Evolutionary conservation across 1,284 basidiomycete genomes (phyloP).

Genomic region (Leucoagaricus sp.): DNA sequence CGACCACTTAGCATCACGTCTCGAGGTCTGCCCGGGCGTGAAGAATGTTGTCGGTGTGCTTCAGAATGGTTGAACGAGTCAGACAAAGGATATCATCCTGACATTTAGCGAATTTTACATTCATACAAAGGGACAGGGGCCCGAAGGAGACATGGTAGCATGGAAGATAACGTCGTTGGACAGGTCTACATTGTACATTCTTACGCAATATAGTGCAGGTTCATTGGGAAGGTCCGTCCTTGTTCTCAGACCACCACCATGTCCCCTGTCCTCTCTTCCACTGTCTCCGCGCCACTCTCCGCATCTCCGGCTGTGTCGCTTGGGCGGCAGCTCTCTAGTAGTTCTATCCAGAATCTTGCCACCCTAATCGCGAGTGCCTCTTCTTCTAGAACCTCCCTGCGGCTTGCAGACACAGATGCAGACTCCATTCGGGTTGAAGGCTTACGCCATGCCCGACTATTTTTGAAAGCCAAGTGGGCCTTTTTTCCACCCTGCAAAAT

Average conservation of each 20-base stretch:
- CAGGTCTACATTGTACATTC: neutral
- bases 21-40: no score
- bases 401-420: slow-evolving; percentile 41
- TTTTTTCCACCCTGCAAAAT: slow-evolving; percentile 5
- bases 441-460: slow-evolving; percentile 59
- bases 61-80: no score
- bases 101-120: no score
- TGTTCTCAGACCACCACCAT: slow-evolving; percentile 22
- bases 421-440: slow-evolving; percentile 60
- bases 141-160: neutral
- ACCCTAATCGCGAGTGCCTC: slow-evolving; percentile 34
- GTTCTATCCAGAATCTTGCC: slow-evolving; percentile 35
- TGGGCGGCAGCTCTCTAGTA: slow-evolving; percentile 31
- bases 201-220: neutral
- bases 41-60: no score
- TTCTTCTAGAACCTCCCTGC: slow-evolving; percentile 43
- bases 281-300: slow-evolving; percentile 19
- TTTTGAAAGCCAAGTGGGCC: slow-evolving; percentile 67
- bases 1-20: no score
- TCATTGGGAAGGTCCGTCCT: slow-evolving; percentile 1
- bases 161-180: neutral
- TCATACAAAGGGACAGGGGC: neutral
- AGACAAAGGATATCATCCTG: no score
- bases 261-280: slow-evolving; percentile 24
- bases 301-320: slow-evolving; percentile 22